phyloP scores from a whole-genome alignment of 768 basidiomycete species.

The Rhodotorula toruloides region DNA sequence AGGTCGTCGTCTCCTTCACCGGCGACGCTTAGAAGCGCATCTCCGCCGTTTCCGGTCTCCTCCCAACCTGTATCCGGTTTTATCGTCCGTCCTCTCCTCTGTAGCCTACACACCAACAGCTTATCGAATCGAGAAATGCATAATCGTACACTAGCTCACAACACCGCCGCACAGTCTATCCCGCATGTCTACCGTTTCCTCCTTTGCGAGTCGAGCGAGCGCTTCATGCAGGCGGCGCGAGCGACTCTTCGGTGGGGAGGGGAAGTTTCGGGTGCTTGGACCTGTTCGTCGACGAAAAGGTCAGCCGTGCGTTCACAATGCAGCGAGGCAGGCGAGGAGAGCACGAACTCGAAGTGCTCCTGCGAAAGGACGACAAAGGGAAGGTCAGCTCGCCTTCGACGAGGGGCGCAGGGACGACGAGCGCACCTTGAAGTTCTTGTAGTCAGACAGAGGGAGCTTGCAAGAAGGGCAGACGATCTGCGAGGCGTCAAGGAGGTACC shows the following conservation, averaged over 20 bases:
- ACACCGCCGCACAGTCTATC: no score
- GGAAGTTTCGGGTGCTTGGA: slow-evolving; percentile 11
- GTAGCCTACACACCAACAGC: no score
- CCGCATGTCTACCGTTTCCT: no score
- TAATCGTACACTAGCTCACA: no score
- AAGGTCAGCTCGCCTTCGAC: background rate
- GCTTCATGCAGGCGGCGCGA: background rate
- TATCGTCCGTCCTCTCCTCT: no score
- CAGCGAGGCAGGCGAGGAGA: background rate
- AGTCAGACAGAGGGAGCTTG: background rate
- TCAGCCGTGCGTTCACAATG: background rate
- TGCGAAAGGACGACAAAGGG: background rate
- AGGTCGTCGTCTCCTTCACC: slow-evolving; percentile 56
- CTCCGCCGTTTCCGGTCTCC: no score
- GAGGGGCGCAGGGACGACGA: background rate
- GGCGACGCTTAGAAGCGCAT: no score
- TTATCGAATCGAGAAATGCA: no score
- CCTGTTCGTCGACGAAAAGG: background rate
- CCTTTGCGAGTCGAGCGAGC: no score
- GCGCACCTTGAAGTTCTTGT: slow-evolving; percentile 6
- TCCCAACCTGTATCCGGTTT: no score
- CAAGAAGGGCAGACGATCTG: slow-evolving; percentile 3
- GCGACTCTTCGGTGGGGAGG: background rate
- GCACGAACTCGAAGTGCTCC: background rate
- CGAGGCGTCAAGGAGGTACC: no score